Evolutionary conservation across 768 basidiomycete genomes (phyloP).

Genomic region (Suillus alpinus): DNA sequence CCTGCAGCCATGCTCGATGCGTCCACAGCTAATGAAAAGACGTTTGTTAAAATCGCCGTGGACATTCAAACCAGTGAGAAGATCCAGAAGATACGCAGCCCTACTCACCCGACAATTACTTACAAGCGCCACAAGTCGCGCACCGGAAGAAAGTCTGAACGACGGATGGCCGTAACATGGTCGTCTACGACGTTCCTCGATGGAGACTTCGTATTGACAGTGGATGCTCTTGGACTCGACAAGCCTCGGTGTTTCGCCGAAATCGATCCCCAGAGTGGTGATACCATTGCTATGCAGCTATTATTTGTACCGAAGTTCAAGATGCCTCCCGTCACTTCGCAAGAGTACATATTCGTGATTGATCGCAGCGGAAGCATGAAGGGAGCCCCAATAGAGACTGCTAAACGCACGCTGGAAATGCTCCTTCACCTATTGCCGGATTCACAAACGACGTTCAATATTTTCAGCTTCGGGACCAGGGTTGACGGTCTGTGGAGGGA

Average conservation of each 20-base stretch:
- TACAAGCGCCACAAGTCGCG: slow-evolving; percentile 34
- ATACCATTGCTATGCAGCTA: slow-evolving; percentile 49
- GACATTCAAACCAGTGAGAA: slow-evolving; percentile 50
- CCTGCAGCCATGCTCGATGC: slow-evolving; percentile 37
- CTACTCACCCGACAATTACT: slow-evolving; percentile 39
- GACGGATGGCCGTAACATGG: slow-evolving; percentile 39
- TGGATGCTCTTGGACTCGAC: slow-evolving; percentile 49
- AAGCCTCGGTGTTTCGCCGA: slow-evolving; percentile 57
- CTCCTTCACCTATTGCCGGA: slow-evolving; percentile 49
- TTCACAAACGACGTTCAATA: slow-evolving; percentile 46
- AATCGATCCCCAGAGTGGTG: slow-evolving; percentile 20
- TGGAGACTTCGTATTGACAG: slow-evolving; percentile 49
- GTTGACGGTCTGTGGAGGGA: slow-evolving; percentile 33
- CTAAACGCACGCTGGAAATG: slow-evolving; percentile 44
- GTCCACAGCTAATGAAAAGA: slow-evolving; percentile 24
- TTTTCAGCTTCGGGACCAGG: slow-evolving; percentile 49
- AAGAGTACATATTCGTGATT: slow-evolving; percentile 61
- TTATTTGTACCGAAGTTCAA: slow-evolving; percentile 53
- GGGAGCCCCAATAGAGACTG: slow-evolving; percentile 39
- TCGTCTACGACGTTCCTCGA: slow-evolving; percentile 41
- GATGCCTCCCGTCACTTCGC: slow-evolving; percentile 38
- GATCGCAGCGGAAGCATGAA: slow-evolving; percentile 60
- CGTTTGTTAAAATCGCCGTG: slow-evolving; percentile 38
- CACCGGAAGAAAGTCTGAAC: slow-evolving; percentile 33
- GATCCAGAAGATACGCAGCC: slow-evolving; percentile 40